These are phyloP conservation scores for Auricularia heimuer DNA, from an alignment of 768 basidiomycete genomes.

Conservation along the genomic window DNA sequence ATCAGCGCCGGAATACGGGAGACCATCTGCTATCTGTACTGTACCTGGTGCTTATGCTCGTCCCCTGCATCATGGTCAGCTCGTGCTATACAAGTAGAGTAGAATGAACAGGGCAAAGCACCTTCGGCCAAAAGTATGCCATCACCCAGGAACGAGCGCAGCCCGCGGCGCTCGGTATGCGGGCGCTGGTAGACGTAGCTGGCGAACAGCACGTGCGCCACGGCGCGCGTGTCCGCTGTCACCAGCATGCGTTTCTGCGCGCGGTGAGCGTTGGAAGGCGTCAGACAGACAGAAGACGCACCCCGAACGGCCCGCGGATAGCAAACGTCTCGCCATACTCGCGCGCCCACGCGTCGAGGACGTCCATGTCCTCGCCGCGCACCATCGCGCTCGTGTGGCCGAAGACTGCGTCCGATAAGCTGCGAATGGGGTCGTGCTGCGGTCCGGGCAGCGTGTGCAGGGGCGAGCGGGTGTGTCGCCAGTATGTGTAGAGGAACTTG, in stretches of 20 bases:
- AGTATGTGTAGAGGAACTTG: not conserved
- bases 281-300: not conserved
- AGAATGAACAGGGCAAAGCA: not conserved
- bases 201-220: slow-evolving; percentile 56
- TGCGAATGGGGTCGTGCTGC: not conserved
- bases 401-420: not conserved
- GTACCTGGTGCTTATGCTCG: not conserved
- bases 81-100: slow-evolving; percentile 16
- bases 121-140: slow-evolving; percentile 4
- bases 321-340: not conserved
- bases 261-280: not conserved
- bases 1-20: not conserved
- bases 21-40: not conserved
- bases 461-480: not conserved
- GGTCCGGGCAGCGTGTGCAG: not conserved
- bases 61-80: not conserved
- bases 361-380: not conserved
- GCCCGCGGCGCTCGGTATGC: slow-evolving; percentile 23
- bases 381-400: not conserved
- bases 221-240: slow-evolving; percentile 51
- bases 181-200: slow-evolving; percentile 48
- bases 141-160: slow-evolving; percentile 33
- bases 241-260: slow-evolving; percentile 28
- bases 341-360: not conserved
- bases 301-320: not conserved